Evolutionary conservation across 345 rosid species (phyloP).

Genomic region (Cardamine chenopodiifolia): DNA sequence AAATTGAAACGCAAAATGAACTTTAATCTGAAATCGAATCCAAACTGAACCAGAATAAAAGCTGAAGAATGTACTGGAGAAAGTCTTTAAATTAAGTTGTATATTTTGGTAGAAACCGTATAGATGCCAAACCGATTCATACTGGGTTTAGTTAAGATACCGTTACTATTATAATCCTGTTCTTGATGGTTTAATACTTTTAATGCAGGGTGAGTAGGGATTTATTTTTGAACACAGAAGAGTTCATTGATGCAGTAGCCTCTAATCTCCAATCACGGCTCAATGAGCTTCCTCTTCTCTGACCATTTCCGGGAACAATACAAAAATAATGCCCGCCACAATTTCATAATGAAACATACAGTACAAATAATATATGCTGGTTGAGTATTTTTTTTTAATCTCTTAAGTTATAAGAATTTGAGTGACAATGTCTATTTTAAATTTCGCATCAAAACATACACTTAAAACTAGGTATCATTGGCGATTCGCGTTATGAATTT

Average conservation of each 20-base stretch:
- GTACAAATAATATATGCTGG: not conserved
- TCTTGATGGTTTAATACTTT: not conserved
- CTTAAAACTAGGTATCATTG: not conserved
- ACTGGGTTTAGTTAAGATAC: not conserved
- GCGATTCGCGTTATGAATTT: not conserved
- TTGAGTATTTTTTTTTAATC: not conserved
- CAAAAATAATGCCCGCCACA: conserved; percentile 15
- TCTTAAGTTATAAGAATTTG: not conserved
- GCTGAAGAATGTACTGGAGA: not conserved
- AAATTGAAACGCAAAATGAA: not conserved
- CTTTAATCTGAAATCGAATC: not conserved
- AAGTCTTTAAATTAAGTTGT: not conserved
- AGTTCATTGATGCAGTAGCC: conserved; percentile 84
- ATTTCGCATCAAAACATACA: not conserved
- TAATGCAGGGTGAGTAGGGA: conserved; percentile 72
- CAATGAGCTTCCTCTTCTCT: conserved; percentile 47
- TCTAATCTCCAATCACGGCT: conserved; percentile 59
- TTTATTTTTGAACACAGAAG: conserved; percentile 73
- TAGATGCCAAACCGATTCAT: not conserved
- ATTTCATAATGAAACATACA: not conserved
- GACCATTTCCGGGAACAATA: conserved; percentile 21
- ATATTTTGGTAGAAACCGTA: not conserved
- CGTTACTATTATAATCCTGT: not conserved
- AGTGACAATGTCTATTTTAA: not conserved
- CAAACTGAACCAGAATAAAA: not conserved